Evolutionary conservation across 257 asterid genomes (phyloP).

Genomic region (Solanum peruvianum): DNA sequence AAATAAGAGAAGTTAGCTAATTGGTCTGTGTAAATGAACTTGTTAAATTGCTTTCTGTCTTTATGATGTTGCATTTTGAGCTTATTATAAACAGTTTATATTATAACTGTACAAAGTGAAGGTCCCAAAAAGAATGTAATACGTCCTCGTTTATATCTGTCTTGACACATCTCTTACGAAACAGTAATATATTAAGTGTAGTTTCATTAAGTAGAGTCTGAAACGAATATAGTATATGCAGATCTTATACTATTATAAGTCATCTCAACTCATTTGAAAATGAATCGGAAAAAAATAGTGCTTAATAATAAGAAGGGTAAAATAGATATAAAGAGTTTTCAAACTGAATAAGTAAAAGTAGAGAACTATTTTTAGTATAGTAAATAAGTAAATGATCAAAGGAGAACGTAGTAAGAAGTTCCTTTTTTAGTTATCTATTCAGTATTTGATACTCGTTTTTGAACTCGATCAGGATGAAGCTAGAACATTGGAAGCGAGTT

Average conservation of each 20-base stretch:
- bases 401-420: background rate
- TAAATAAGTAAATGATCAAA: too few relatives aligned
- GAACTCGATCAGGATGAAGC: background rate
- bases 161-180: background rate
- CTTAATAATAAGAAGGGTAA: background rate
- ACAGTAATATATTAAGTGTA: background rate
- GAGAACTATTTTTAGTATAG: background rate
- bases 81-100: background rate
- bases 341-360: background rate
- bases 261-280: background rate
- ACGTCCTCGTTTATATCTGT: too few relatives aligned
- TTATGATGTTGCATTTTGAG: constrained; percentile 8
- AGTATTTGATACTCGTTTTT: background rate
- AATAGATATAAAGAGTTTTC: background rate
- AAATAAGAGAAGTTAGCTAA: constrained; percentile 20
- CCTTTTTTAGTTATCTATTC: too few relatives aligned
- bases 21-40: constrained; percentile 44
- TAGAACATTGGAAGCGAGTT: too few relatives aligned
- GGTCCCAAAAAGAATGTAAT: background rate
- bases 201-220: accelerated
- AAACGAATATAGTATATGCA: accelerated
- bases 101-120: background rate
- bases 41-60: constrained; percentile 12
- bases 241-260: background rate
- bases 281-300: background rate